Base-by-base conservation (phyloP, 2,329 filamentous ascomycete species). In the Hymenoscyphus linearis region DNA sequence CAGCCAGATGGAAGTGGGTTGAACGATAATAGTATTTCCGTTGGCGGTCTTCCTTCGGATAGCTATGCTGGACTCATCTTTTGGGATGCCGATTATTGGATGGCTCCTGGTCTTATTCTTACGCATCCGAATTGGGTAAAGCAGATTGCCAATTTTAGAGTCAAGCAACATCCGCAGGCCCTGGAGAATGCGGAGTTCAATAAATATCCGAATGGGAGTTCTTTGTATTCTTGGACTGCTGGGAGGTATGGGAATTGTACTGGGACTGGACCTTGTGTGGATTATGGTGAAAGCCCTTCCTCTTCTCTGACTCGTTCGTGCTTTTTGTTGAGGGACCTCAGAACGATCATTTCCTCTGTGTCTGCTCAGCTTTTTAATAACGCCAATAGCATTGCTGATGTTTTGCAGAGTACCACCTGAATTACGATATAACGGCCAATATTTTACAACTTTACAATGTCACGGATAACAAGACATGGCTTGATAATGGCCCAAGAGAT, bases 231-330 rank as follows among this genome's bases (percentile, higher is more conserved):
- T 1, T 90, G 87, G 87, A 89, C 86, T 0, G 83, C 82, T 66
- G 86, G 83, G 9, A 75, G 85, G 5, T 86, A 79, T 68, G 87
- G 87, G 2, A 89, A 90, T 67, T 90, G 87, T 68, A 90, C 87
- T 7, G 71, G 77, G 2, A 83, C 82, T 2, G 82, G 82, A 1
- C 79, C 82, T 27, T 90, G 87, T 71, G 87, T 85, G 67, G 86
- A 90, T 71, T 89, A 90, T 65, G 80, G 40, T 47, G 22, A 47
- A n/a, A 47, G 4, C n/a, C 3, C 13, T 5, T 22, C 7, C 22
- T 22, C 2, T 22, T 0, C 3, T 1, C 31, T 1, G 4, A 31
- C 31, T 9, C 5, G 1, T 31, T 31, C 2, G 31, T 31, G 31
- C 0, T 31, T 31, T 31, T 31, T 31, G 31, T 31, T 31, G 27